phyloP scores from a whole-genome alignment of 768 basidiomycete genomes.

The Dentipellis sp. region DNA sequence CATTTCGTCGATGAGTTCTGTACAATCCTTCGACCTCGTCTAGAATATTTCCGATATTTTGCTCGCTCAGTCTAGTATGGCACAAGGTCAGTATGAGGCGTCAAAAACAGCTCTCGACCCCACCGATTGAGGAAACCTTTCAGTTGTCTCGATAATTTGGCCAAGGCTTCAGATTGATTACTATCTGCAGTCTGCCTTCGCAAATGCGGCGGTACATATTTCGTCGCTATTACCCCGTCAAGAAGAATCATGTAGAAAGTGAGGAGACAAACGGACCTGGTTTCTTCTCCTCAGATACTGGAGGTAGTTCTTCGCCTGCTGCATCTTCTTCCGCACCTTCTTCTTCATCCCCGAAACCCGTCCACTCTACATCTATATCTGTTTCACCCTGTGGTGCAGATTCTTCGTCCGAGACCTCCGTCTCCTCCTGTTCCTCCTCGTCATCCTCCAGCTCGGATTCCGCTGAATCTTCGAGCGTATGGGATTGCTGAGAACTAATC shows the following conservation, averaged over 20 bases:
- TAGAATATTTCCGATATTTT: conserved; percentile 72
- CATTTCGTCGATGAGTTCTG: conserved; percentile 67
- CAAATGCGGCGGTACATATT: conserved; percentile 80
- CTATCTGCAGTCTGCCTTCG: conserved; percentile 38
- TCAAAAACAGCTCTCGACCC: conserved; percentile 4
- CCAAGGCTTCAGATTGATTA: conserved; percentile 27
- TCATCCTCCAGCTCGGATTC: conserved; percentile 16
- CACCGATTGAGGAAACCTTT: conserved; percentile 88
- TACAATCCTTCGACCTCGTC: conserved; percentile 70
- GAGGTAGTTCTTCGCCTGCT: conserved; percentile 21
- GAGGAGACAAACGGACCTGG: not conserved
- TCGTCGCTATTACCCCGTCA: conserved; percentile 23
- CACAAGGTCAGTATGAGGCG: not conserved
- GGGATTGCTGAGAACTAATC: not conserved
- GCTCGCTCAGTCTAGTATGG: conserved; percentile 73
- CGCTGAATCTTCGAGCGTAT: conserved; percentile 8
- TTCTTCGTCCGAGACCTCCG: conserved; percentile 18
- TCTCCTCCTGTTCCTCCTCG: conserved; percentile 17
- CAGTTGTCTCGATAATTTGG: conserved; percentile 62
- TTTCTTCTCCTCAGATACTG: conserved; percentile 4
- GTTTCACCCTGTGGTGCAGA: conserved; percentile 9
- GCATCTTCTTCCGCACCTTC: conserved; percentile 15
- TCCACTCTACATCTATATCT: conserved; percentile 2
- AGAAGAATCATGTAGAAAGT: conserved; percentile 2
- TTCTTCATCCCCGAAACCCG: not conserved